Conservation (phyloP, 2,329 filamentous ascomycete genomes). For the Pseudonectria foliicola region DNA sequence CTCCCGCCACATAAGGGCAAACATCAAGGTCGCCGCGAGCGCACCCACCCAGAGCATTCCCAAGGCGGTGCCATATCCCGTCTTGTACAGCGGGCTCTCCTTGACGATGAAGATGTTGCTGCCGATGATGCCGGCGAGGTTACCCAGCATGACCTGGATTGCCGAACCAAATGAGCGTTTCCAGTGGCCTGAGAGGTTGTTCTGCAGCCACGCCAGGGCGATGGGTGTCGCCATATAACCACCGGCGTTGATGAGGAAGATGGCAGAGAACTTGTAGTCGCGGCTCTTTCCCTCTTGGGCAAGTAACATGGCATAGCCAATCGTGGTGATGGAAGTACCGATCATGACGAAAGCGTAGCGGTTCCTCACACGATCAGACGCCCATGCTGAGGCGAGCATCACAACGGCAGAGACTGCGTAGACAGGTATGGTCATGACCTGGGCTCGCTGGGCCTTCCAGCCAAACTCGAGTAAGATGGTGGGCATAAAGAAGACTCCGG, state of each 20-base stretch:
- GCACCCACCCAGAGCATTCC: conserved; percentile 38
- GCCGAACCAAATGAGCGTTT: conserved; percentile 48
- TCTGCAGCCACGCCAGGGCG: conserved; percentile 47
- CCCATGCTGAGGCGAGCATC: conserved; percentile 30
- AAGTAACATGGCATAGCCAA: conserved; percentile 51
- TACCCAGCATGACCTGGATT: conserved; percentile 42
- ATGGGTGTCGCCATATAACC: conserved; percentile 49
- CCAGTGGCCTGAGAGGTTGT: conserved; percentile 51
- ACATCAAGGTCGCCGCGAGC: conserved; percentile 25
- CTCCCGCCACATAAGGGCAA: conserved; percentile 24
- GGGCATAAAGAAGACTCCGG: conserved; percentile 31
- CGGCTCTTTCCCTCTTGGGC: conserved; percentile 17
- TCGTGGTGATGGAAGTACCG: conserved; percentile 40
- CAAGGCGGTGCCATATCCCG: conserved; percentile 42
- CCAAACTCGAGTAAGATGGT: conserved; percentile 32
- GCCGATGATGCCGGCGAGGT: conserved; percentile 40
- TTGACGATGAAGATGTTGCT: conserved; percentile 40
- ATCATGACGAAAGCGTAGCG: conserved; percentile 48
- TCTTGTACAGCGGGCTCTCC: conserved; percentile 41
- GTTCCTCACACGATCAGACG: conserved; percentile 44
- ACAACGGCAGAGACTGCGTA: conserved; percentile 27
- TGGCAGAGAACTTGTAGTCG: conserved; percentile 41
- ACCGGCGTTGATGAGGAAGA: conserved; percentile 47
- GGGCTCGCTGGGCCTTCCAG: conserved; percentile 26
- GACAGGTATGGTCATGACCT: conserved; percentile 30